Evolutionary conservation across 805 yeast genomes (phyloP), one percentile per base, ranked within the genome.

Genomic region (Saccharomyces eubayanus): DNA sequence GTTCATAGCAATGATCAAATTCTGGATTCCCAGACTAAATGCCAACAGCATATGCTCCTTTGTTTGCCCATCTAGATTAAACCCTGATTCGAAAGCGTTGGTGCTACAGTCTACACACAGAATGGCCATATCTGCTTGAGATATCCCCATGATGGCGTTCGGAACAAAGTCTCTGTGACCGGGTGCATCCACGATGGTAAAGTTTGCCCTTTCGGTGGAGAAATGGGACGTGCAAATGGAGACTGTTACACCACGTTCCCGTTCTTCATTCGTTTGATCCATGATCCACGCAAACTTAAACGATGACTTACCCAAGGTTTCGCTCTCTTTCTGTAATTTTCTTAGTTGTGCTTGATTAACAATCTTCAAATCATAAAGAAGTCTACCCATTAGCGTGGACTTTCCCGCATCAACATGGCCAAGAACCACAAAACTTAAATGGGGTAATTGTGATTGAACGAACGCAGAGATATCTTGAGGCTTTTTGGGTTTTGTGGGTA

Each of bases 361-460:
- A 47, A 97, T 89, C 56, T 97, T 97, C 16, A 97, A 89, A 67
- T 94, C 81, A 67, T 78, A 92, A 56, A 94, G 78, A 62, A 94
- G 75, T 74, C 96, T 91, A 70, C 99, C 99, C 73, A 98, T 97
- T 87, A 94, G 87, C 53, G 99, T 94, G 47, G 97, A 89, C 74
- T 94, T 94, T 65, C 99, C 99, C 16, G 99, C 98, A 77, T 94
- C 99, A 59, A 94, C 99, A 72, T 94, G 99, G 59, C 99, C 99
- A 90, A 94, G 87, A 74, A 94, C 95, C 60, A 95, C 91, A 66
- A 94, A 87, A 46, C 97, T 90, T 71, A 94, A 80, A 73, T 94
- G 99, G 67, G 94, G 98, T 72, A 91, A 92, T 58, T 89, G 88
- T 55, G 92, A 92, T 63, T 84, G 85, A 80, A 92, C 68, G 62